Evolutionary conservation across 2,329 filamentous ascomycete genomes (phyloP).

Genomic region (Aspergillus terreus): DNA sequence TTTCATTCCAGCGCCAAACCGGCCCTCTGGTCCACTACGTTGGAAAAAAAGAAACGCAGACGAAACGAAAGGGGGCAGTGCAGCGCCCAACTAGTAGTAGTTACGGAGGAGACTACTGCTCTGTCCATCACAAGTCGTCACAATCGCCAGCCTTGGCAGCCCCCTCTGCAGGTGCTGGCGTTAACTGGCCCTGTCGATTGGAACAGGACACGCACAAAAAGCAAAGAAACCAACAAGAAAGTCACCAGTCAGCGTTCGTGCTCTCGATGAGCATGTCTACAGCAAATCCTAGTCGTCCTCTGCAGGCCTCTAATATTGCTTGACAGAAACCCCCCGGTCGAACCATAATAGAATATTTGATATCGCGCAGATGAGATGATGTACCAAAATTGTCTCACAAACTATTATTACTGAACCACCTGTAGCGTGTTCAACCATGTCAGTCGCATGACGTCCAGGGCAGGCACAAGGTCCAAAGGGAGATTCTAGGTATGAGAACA

Average conservation of each 20-base stretch:
- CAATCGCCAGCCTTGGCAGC: neutral
- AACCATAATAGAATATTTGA: conserved; percentile 10
- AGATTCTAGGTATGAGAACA: conserved; percentile 3
- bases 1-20: conserved; percentile 16
- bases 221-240: conserved; percentile 4
- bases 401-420: conserved; percentile 31
- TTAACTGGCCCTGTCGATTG: neutral
- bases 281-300: neutral
- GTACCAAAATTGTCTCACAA: conserved; percentile 16
- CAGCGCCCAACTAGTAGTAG: neutral
- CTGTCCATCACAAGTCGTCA: conserved; percentile 6
- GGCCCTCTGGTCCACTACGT: conserved; percentile 6
- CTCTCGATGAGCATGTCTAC: neutral
- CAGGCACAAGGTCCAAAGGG: conserved; percentile 6
- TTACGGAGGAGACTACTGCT: conserved; percentile 3
- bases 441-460: conserved; percentile 18
- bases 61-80: neutral
- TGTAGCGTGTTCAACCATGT: conserved; percentile 21
- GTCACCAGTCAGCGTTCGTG: neutral
- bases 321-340: neutral
- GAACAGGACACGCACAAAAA: neutral
- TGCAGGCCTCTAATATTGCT: too few relatives aligned
- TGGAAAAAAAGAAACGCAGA: too few relatives aligned
- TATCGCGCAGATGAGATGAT: conserved; percentile 19
- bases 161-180: conserved; percentile 4